phyloP scores from a whole-genome alignment of 163 green algal genomes.

The Chlamydomonas reinhardtii region DNA sequence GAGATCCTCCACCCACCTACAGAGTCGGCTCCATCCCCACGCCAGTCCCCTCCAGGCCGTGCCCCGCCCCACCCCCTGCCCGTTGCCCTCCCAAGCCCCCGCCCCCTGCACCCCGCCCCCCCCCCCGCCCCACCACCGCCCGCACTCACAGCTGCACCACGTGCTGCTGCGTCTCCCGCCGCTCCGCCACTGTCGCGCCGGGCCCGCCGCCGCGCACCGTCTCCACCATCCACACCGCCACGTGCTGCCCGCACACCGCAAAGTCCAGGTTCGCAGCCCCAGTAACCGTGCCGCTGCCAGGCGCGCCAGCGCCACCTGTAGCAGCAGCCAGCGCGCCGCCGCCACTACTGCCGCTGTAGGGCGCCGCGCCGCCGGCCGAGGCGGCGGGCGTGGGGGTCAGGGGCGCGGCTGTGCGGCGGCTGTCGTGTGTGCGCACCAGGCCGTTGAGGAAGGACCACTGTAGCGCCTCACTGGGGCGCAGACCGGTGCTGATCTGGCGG shows the following conservation, averaged over 20 bases:
- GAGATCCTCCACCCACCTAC: too few relatives aligned
- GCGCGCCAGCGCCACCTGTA: too few relatives aligned
- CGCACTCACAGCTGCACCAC: slow-evolving; percentile 47
- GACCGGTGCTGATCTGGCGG: slow-evolving; percentile 48
- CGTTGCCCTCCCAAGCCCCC: neutral
- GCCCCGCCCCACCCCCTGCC: neutral
- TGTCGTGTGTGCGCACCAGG: slow-evolving; percentile 26
- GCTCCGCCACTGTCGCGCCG: neutral
- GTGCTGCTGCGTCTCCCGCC: slow-evolving; percentile 24
- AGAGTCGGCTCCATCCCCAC: too few relatives aligned
- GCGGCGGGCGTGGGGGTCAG: too few relatives aligned
- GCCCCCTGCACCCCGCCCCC: neutral
- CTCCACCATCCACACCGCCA: slow-evolving; percentile 47
- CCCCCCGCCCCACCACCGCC: neutral
- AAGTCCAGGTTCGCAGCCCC: slow-evolving; percentile 16
- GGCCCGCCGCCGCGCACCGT: neutral
- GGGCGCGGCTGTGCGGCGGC: neutral
- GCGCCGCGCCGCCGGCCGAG: neutral
- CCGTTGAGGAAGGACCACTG: slow-evolving; percentile 63
- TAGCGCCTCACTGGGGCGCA: slow-evolving; percentile 55
- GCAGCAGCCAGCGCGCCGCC: neutral
- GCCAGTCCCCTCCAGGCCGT: too few relatives aligned
- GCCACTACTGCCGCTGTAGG: neutral
- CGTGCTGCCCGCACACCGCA: slow-evolving; percentile 8
- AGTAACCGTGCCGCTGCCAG: too few relatives aligned